Conservation (phyloP, 805 yeast species). For the Candida methanosorbosa region DNA sequence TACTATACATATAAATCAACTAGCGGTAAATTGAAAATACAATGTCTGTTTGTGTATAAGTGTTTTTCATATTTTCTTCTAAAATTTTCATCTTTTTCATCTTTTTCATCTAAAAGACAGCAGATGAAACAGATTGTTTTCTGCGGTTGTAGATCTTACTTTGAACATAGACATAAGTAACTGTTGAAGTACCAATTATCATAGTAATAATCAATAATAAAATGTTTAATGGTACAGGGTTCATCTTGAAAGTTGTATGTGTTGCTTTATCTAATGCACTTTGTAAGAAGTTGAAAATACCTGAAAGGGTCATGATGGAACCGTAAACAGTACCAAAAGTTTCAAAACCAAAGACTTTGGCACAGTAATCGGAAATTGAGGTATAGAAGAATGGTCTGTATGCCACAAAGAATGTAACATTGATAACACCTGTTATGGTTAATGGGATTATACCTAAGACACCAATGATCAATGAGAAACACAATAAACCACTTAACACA, state of each 20-base stretch:
- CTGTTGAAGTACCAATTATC: constrained; percentile 33
- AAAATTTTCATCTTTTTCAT: too few relatives aligned
- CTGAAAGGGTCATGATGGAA: constrained; percentile 44
- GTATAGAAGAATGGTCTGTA: constrained; percentile 54
- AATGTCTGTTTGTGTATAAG: constrained; percentile 6
- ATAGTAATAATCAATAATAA: constrained; percentile 30
- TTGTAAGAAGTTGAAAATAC: constrained; percentile 41
- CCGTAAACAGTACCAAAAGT: constrained; percentile 55
- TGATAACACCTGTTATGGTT: constrained; percentile 32
- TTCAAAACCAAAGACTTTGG: constrained; percentile 56
- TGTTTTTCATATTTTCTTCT: neutral
- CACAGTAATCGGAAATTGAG: constrained; percentile 48
- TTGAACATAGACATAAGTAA: constrained; percentile 29
- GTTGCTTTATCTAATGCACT: constrained; percentile 37
- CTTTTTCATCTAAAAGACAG: too few relatives aligned
- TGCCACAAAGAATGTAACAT: constrained; percentile 39
- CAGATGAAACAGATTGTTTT: neutral
- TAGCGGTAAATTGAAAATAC: constrained; percentile 9
- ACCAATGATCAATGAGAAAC: constrained; percentile 36
- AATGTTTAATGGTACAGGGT: constrained; percentile 43
- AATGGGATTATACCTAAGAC: constrained; percentile 37
- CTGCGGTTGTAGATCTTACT: constrained; percentile 10
- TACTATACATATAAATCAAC: too few relatives aligned
- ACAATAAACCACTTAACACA: constrained; percentile 32
- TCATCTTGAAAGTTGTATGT: constrained; percentile 43